Evolutionary conservation across 306 rosid species (phyloP), one percentile per base, ranked within the genome.

Genomic region (Dalbergia cultrata): DNA sequence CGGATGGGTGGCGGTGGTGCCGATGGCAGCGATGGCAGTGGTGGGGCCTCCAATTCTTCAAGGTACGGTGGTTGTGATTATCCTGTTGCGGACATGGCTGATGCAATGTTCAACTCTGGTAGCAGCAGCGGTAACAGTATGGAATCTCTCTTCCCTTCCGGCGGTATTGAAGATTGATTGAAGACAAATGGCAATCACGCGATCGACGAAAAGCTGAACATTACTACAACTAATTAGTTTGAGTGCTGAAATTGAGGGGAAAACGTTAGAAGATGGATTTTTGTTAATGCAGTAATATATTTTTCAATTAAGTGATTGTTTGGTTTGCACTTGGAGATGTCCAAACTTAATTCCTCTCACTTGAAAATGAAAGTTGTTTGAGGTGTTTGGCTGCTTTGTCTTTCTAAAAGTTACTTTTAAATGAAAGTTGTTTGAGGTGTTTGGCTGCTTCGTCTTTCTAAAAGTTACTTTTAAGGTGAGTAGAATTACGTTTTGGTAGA

Each of bases 41-140:
- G 7, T 37, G 41, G 41, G 41, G 41, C 41, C 41, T 37, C 41
- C 41, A 37, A 5, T 37, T 37, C 41, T 37, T 37, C 80, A 0
- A 86, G 88, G 9, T 74, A 12, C 8, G 74, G 64, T 8, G 70
- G 22, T 7, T 26, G 31, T 37, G 87, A 84, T 35, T 83, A 82
- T 69, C 87, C 88, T 11, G 96, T 88, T 50, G 50, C 78, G 14
- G 94, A 93, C 66, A 39, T 91, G 84, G 97, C 92, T 2, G 97
- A 88, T 39, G 87, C 54, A 8, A 89, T 93, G 97, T 93, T 91
- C 67, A 88, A 91, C 47, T 85, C 89, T 13, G 94, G 90, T 37
- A 80, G 85, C 16, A 75, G 92, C 74, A 81, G 92, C 9, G 58
- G 80, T 67, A 87, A 82, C 45, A 87, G 89, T 68, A 87, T 91